A percentile compares a stretch with the other conserved stretches of the same genome.
Conservation (phyloP, 2,329 filamentous ascomycete genomes). For the Hirsutella minnesotensis region DNA sequence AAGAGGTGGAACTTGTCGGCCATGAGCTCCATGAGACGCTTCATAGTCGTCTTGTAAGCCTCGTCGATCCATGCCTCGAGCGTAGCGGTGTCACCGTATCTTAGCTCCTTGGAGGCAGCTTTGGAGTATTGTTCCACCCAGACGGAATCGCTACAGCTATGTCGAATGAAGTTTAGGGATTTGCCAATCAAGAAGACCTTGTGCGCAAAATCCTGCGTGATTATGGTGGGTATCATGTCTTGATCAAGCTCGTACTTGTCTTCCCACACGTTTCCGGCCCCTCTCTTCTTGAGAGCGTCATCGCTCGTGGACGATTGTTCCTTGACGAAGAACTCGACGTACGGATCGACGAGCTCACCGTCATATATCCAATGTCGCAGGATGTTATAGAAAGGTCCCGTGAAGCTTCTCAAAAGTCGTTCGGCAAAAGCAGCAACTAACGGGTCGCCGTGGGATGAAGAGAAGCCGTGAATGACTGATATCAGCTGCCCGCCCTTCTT, state of each 20-base stretch:
- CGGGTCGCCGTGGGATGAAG: conserved; percentile 86
- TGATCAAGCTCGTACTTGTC: conserved; percentile 86
- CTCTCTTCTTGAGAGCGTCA: conserved; percentile 36
- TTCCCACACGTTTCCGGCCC: conserved; percentile 89
- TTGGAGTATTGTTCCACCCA: conserved; percentile 98
- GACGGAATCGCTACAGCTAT: conserved; percentile 82
- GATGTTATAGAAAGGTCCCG: conserved; percentile 92
- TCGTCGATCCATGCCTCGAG: conserved; percentile 91
- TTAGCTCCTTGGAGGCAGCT: conserved; percentile 78
- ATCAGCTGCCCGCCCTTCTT: conserved; percentile 83
- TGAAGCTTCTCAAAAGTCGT: conserved; percentile 74
- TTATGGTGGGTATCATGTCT: conserved; percentile 84
- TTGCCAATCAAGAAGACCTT: conserved; percentile 98
- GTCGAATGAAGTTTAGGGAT: conserved; percentile 93
- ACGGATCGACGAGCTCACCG: conserved; percentile 93
- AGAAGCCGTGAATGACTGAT: conserved; percentile 85
- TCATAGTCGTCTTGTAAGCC: conserved; percentile 97
- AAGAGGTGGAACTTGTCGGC: conserved; percentile 90
- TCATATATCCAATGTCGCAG: conserved; percentile 96
- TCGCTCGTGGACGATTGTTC: conserved; percentile 50
- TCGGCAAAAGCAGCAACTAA: conserved; percentile 91
- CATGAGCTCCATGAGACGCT: conserved; percentile 86
- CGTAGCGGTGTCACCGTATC: conserved; percentile 85
- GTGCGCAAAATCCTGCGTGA: conserved; percentile 84
- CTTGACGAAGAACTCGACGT: conserved; percentile 86